These are phyloP conservation scores for Cercophora samala DNA, from an alignment of 495 filamentous ascomycete genomes.

Conservation along the genomic window DNA sequence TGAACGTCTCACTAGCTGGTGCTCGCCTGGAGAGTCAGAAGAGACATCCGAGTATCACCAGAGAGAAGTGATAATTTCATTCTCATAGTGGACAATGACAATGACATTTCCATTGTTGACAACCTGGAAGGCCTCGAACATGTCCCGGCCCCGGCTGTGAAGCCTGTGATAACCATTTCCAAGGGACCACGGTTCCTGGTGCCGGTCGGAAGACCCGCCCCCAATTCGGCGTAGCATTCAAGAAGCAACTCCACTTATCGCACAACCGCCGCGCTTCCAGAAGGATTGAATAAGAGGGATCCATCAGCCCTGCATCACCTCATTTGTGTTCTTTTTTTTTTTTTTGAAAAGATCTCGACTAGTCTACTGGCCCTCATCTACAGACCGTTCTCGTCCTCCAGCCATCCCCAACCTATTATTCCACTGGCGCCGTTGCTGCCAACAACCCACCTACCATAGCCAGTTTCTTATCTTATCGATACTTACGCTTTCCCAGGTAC, in stretches of 20 bases:
- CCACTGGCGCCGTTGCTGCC: background rate
- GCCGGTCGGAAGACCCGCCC: conserved; percentile 4
- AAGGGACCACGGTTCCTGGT: conserved; percentile 4
- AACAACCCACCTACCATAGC: background rate
- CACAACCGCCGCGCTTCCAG: conserved; percentile 24
- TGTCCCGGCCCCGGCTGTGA: background rate
- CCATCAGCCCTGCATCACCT: conserved; percentile 28
- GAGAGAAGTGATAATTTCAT: background rate
- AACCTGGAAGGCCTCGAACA: conserved; percentile 1
- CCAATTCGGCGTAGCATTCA: conserved; percentile 2
- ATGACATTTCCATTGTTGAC: no score
- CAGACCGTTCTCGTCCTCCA: no score
- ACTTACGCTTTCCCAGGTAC: background rate
- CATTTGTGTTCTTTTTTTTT: conserved; percentile 9
- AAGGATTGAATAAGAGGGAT: conserved; percentile 21
- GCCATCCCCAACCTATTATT: no score
- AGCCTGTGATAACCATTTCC: no score
- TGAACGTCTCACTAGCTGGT: background rate
- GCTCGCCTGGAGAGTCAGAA: background rate
- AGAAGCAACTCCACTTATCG: background rate
- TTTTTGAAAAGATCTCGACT: background rate
- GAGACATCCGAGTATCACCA: background rate
- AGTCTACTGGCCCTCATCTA: background rate
- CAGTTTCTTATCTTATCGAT: background rate
- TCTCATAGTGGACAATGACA: no score